Evolutionary conservation across 106 monocot genomes (phyloP).

Genomic region (Platanthera guangdongensis): DNA sequence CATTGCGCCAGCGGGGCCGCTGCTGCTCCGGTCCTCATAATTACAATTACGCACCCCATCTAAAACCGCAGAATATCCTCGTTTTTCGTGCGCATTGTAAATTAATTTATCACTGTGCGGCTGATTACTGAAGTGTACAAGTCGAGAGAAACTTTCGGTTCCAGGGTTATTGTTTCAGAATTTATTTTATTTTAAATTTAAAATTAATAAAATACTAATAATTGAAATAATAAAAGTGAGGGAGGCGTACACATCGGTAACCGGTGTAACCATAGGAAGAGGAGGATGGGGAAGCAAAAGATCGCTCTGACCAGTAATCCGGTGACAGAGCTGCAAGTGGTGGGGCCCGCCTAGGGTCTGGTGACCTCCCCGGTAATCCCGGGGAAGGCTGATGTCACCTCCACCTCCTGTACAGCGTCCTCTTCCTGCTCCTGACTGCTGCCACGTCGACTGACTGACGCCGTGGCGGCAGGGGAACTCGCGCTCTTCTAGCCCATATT

Average conservation of each 20-base stretch:
- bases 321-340: not conserved
- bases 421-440: not conserved
- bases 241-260: not conserved
- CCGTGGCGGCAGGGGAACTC: not conserved
- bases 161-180: too few species aligned
- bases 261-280: not conserved
- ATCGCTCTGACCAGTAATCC: not conserved
- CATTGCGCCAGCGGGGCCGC: not conserved
- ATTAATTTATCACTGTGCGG: too few species aligned
- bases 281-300: slow-evolving; percentile 3
- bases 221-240: not conserved
- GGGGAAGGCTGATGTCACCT: not conserved
- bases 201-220: not conserved
- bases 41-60: not conserved
- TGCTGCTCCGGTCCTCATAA: not conserved
- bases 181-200: not conserved
- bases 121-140: too few species aligned
- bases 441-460: not conserved
- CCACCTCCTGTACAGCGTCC: not conserved
- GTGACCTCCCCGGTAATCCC: slow-evolving; percentile 9
- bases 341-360: not conserved
- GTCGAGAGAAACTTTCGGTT: too few species aligned
- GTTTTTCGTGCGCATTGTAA: not conserved
- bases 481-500: too few species aligned
- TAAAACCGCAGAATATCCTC: not conserved